phyloP scores from a whole-genome alignment of 148 eudicot genomes.

The Suaeda aralocaspica region DNA sequence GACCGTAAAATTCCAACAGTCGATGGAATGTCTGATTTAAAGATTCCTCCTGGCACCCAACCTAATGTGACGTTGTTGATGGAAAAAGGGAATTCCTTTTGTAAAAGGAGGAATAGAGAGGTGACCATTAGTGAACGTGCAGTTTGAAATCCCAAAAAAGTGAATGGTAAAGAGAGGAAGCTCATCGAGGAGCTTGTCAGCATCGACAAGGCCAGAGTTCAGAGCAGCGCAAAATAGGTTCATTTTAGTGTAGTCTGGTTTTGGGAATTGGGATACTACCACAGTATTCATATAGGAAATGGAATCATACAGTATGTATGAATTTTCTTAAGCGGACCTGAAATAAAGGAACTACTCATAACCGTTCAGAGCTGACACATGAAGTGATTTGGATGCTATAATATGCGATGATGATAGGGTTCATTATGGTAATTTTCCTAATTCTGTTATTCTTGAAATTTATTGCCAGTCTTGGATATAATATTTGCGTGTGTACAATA shows the following conservation, averaged over 20 bases:
- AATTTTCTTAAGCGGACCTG: neutral
- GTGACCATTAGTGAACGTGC: conserved; percentile 88
- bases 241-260: neutral
- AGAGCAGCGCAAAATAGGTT: conserved; percentile 43
- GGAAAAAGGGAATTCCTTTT: conserved; percentile 81
- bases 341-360: neutral
- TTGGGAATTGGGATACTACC: neutral
- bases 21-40: conserved; percentile 74
- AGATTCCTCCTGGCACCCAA: conserved; percentile 87
- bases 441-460: too few species aligned
- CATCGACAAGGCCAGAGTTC: conserved; percentile 54
- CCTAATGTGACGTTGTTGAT: conserved; percentile 79
- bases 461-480: too few species aligned
- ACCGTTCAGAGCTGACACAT: neutral
- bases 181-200: conserved; percentile 72
- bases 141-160: conserved; percentile 81
- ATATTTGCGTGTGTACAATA: too few species aligned
- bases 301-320: neutral
- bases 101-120: conserved; percentile 66
- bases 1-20: conserved; percentile 78
- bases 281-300: too few species aligned
- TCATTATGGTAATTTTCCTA: neutral
- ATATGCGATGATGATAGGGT: neutral
- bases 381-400: conserved; percentile 4
- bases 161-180: conserved; percentile 64